Percentiles rank a stretch among this genome's conserved stretches.
phyloP scores from a whole-genome alignment of 2,329 filamentous ascomycete species.

The Cercospora sp. region DNA sequence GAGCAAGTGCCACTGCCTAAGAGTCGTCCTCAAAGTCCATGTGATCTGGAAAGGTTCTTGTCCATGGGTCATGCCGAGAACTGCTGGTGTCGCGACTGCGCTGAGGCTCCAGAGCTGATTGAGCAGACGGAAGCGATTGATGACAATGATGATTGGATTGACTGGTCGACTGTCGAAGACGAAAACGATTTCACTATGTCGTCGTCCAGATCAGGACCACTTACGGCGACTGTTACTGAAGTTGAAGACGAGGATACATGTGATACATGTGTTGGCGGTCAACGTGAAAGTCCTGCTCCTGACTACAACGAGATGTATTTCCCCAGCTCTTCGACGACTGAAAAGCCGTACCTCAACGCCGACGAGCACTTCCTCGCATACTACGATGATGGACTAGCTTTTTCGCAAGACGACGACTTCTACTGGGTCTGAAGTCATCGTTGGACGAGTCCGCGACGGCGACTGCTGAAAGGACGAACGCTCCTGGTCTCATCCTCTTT shows the following conservation, averaged over 20 bases:
- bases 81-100: constrained; percentile 34
- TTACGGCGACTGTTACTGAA: constrained; percentile 1
- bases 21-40: constrained; percentile 19
- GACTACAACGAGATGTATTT: constrained; percentile 17
- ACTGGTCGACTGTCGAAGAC: constrained; percentile 21
- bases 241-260: constrained; percentile 11
- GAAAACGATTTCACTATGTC: constrained; percentile 8
- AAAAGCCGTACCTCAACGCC: constrained; percentile 3
- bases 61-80: constrained; percentile 34
- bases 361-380: constrained; percentile 16
- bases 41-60: constrained; percentile 33
- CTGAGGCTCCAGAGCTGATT: constrained; percentile 27
- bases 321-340: neutral
- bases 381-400: constrained; percentile 19
- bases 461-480: neutral
- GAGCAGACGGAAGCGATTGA: constrained; percentile 16
- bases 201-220: neutral
- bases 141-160: constrained; percentile 28
- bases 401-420: constrained; percentile 14
- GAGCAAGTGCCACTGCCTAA: constrained; percentile 13
- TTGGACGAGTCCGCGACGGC: neutral
- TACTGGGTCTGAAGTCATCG: constrained; percentile 16
- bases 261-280: neutral
- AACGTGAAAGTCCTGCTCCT: neutral
- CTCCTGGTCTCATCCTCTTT: neutral